A percentile compares a stretch with the other conserved stretches of the same genome.
phyloP scores from a whole-genome alignment of 495 filamentous ascomycete genomes.

The Aspergillus sclerotiicarbonarius region DNA sequence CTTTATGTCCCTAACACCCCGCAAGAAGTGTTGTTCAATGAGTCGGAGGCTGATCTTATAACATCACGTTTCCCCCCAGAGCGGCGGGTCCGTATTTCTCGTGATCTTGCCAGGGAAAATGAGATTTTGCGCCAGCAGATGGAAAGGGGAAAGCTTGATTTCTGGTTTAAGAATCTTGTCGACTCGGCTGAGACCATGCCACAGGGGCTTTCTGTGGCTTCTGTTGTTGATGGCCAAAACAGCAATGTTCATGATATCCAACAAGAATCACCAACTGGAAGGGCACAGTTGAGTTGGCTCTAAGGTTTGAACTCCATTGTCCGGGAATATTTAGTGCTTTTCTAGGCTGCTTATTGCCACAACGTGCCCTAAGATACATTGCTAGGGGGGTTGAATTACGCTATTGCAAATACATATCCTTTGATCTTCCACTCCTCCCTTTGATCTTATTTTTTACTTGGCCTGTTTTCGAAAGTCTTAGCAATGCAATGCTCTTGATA shows the following conservation, averaged over 20 bases:
- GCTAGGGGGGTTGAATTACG: neutral
- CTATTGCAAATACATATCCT: neutral
- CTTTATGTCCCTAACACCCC: constrained; percentile 46
- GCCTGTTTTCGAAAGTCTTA: no score
- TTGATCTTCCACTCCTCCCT: no score
- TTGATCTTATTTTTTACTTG: no score
- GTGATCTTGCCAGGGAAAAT: constrained; percentile 57
- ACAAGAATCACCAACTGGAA: neutral
- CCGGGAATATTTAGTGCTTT: neutral
- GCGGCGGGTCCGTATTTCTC: constrained; percentile 47
- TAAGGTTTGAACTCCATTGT: constrained; percentile 1
- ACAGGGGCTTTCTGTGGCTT: neutral
- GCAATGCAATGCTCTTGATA: no score
- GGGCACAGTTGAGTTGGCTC: constrained; percentile 21
- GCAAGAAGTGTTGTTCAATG: constrained; percentile 45
- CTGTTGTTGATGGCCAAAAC: neutral
- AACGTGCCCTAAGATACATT: neutral
- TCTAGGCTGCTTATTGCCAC: neutral
- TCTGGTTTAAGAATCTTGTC: constrained; percentile 56
- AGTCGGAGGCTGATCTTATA: constrained; percentile 51
- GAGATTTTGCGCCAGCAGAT: constrained; percentile 48
- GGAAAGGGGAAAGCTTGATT: constrained; percentile 57
- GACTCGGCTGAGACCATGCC: constrained; percentile 22
- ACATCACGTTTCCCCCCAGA: constrained; percentile 54
- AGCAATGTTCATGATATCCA: neutral